A percentile compares a stretch with the other conserved stretches of the same genome.
Conservation (phyloP, 2,329 filamentous ascomycete genomes). For the Cercospora brassicicola region DNA sequence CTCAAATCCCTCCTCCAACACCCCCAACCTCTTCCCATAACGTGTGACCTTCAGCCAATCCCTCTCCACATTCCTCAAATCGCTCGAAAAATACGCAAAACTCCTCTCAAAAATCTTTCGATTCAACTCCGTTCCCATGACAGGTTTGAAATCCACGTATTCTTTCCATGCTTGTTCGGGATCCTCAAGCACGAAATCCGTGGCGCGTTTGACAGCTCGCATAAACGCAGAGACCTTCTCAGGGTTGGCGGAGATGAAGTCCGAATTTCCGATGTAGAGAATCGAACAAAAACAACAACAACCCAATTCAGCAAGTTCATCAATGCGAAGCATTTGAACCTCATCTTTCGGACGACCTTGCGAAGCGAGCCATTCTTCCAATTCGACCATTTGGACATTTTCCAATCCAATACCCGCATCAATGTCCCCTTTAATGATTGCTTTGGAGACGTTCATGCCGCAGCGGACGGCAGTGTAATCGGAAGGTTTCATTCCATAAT, state of each 20-base stretch:
- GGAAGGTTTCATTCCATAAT: constrained; percentile 71
- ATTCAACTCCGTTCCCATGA: constrained; percentile 67
- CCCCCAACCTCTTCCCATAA: constrained; percentile 72
- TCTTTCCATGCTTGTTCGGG: constrained; percentile 65
- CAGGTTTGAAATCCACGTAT: constrained; percentile 71
- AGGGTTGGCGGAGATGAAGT: constrained; percentile 65
- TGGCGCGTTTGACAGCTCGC: constrained; percentile 71
- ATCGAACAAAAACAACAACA: constrained; percentile 85
- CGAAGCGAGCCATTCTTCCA: constrained; percentile 69
- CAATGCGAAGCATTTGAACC: constrained; percentile 78
- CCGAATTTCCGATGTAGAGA: constrained; percentile 76
- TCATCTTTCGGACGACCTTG: constrained; percentile 65
- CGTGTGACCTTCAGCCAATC: constrained; percentile 77
- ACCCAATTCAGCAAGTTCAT: constrained; percentile 74
- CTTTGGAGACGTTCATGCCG: constrained; percentile 78
- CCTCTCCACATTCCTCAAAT: constrained; percentile 70
- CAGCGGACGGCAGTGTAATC: constrained; percentile 77
- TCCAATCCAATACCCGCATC: constrained; percentile 76
- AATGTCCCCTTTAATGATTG: constrained; percentile 70
- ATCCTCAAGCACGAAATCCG: constrained; percentile 66
- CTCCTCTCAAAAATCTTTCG: constrained; percentile 78
- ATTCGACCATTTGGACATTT: constrained; percentile 81
- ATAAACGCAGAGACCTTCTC: constrained; percentile 68
- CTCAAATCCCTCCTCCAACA: constrained; percentile 62
- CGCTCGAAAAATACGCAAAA: constrained; percentile 72